Conservation (phyloP, 1,139 yeast species). For the Pichia sp. region DNA sequence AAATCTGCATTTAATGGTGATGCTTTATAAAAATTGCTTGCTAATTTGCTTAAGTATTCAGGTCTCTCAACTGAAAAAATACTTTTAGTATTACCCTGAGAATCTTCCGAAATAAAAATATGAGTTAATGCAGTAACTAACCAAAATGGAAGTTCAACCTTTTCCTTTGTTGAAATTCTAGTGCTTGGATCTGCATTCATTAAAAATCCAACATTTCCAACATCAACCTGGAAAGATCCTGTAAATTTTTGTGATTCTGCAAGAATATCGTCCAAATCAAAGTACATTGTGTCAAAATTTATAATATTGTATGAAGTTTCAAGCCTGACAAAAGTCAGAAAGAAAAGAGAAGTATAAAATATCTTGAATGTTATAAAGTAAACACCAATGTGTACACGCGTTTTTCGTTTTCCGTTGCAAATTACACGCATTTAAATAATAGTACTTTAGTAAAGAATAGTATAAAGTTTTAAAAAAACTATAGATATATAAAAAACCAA, state of each 20-base stretch:
- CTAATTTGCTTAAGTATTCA: slow-evolving; percentile 14
- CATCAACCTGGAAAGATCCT: slow-evolving; percentile 32
- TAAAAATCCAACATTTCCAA: slow-evolving; percentile 84
- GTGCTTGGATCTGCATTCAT: slow-evolving; percentile 73
- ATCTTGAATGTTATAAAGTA: background rate
- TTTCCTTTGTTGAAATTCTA: slow-evolving; percentile 51
- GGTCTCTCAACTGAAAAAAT: slow-evolving; percentile 14
- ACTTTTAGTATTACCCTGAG: slow-evolving; percentile 3
- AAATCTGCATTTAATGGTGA: slow-evolving; percentile 15
- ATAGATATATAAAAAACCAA: background rate
- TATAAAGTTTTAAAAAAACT: background rate
- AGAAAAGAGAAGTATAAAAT: too few species aligned
- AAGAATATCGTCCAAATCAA: slow-evolving; percentile 78
- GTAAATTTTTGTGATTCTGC: slow-evolving; percentile 46
- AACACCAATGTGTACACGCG: background rate
- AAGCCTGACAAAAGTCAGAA: background rate
- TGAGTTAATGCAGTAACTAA: slow-evolving; percentile 69
- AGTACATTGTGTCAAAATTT: background rate
- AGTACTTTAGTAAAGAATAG: background rate
- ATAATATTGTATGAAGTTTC: background rate
- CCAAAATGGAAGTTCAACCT: slow-evolving; percentile 84
- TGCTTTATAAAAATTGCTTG: slow-evolving; percentile 16
- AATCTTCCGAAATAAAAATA: slow-evolving; percentile 33
- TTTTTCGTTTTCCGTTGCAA: background rate
- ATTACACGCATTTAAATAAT: too few species aligned